phyloP scores from a whole-genome alignment of 257 asterid genomes.

The Forsythia suspensa region DNA sequence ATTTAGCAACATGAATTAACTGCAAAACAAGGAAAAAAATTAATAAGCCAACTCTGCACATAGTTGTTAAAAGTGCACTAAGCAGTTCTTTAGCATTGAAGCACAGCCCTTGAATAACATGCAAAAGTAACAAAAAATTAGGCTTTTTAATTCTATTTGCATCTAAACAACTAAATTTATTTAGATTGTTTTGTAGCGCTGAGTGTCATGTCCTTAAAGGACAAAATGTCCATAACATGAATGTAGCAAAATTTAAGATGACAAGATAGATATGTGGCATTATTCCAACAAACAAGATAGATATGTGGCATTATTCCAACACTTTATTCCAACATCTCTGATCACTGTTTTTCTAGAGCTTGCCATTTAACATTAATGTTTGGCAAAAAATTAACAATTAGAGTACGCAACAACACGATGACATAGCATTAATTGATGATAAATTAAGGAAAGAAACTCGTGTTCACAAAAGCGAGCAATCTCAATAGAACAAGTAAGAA shows the following conservation, averaged over 20 bases:
- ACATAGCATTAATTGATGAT: not conserved
- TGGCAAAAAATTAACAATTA: too few relatives aligned
- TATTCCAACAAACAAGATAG: too few relatives aligned
- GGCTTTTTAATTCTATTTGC: not conserved
- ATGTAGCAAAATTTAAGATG: not conserved
- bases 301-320: too few relatives aligned
- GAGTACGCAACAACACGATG: too few relatives aligned
- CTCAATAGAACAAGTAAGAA: not conserved
- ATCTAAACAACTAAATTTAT: not conserved
- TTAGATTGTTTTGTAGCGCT: not conserved
- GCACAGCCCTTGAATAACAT: not conserved
- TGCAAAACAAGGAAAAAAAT: constrained; percentile 32
- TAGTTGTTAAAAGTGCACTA: not conserved
- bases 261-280: not conserved
- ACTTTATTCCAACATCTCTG: too few relatives aligned
- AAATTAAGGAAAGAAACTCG: not conserved
- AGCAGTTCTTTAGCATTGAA: not conserved
- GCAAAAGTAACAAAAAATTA: not conserved
- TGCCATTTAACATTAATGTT: too few relatives aligned
- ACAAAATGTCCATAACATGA: not conserved
- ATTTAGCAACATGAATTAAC: constrained; percentile 92
- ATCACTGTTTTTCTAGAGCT: too few relatives aligned
- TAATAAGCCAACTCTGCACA: not conserved
- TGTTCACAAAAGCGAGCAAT: not conserved
- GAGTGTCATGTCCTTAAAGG: not conserved